Evolutionary conservation across 768 basidiomycete genomes (phyloP).

Genomic region (Suillus plorans): DNA sequence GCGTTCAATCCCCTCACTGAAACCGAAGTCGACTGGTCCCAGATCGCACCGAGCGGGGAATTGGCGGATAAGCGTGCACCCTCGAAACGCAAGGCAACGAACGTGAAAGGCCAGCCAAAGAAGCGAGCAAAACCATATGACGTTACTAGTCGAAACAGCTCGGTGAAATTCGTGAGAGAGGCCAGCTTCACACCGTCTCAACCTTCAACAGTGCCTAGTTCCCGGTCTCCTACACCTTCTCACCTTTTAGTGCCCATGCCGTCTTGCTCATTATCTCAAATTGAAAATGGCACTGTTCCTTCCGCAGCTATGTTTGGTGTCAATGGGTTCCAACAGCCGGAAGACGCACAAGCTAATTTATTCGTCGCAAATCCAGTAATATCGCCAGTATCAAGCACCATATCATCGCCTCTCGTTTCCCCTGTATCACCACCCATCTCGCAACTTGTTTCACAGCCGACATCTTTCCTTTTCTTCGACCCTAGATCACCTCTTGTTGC

Average conservation of each 20-base stretch:
- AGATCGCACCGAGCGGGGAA: constrained; percentile 24
- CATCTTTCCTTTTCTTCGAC: constrained; percentile 66
- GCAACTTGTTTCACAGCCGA: constrained; percentile 37
- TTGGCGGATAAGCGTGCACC: constrained; percentile 37
- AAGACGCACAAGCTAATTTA: constrained; percentile 8
- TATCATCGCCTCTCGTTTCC: constrained; percentile 11
- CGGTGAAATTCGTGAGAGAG: constrained; percentile 54
- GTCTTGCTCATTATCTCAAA: constrained; percentile 12
- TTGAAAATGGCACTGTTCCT: constrained; percentile 4
- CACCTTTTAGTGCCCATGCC: constrained; percentile 18
- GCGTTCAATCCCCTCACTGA: constrained; percentile 34
- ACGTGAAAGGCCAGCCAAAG: constrained; percentile 47
- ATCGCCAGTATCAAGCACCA: constrained; percentile 17
- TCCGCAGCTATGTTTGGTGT: constrained; percentile 1
- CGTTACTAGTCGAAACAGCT: constrained; percentile 27
- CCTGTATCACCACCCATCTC: constrained; percentile 13
- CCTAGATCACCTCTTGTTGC: constrained; percentile 45
- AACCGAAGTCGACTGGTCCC: constrained; percentile 53
- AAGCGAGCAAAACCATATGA: constrained; percentile 76
- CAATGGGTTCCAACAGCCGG: constrained; percentile 5
- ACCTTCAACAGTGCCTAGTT: constrained; percentile 32
- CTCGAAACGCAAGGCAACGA: constrained; percentile 45
- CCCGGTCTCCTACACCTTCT: constrained; percentile 32
- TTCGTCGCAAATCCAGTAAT: constrained; percentile 17
- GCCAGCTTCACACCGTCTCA: constrained; percentile 44